phyloP scores from a whole-genome alignment of 345 rosid genomes.

The Corchorus capsularis region DNA sequence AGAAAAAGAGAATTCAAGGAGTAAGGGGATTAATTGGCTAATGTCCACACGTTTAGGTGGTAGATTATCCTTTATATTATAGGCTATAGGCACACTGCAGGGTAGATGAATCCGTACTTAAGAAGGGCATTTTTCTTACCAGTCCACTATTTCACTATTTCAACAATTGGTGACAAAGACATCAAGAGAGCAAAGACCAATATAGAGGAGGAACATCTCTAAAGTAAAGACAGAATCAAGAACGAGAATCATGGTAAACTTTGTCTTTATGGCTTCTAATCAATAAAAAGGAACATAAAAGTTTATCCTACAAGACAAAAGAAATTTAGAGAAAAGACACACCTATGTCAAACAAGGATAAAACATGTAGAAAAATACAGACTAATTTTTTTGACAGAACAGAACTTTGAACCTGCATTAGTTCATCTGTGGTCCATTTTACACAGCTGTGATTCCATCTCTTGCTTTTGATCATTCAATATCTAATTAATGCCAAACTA shows the following conservation, averaged over 20 bases:
- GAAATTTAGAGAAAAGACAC: neutral
- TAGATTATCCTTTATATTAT: too few species aligned
- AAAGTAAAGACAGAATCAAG: neutral
- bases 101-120: neutral
- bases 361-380: neutral
- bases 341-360: neutral
- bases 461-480: neutral
- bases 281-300: neutral
- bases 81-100: too few species aligned
- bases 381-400: neutral
- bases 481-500: neutral
- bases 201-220: neutral
- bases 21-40: neutral
- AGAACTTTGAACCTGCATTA: neutral
- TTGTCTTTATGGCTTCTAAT: neutral
- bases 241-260: neutral
- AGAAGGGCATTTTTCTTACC: neutral
- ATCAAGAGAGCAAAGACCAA: neutral
- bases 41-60: neutral
- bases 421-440: neutral
- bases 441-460: slow-evolving; percentile 1
- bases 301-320: neutral
- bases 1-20: neutral
- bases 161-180: neutral
- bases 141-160: too few species aligned